Evolutionary conservation across 1,139 yeast species (phyloP).

Genomic region (Kurtzmaniella quercitrusa): DNA sequence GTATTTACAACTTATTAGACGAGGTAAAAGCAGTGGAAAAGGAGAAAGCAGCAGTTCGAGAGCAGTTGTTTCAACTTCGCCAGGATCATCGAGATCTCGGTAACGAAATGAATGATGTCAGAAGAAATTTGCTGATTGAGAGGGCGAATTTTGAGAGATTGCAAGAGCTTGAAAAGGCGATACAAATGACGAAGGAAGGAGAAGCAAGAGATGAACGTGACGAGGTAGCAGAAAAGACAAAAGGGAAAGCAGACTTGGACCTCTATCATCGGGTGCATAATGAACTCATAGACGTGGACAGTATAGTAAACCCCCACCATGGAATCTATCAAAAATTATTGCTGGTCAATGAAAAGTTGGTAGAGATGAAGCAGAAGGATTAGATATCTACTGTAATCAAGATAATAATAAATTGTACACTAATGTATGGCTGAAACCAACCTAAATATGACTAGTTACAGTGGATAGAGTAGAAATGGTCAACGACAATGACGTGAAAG

Average conservation of each 20-base stretch:
- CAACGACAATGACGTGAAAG: no score
- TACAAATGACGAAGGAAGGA: conserved; percentile 6
- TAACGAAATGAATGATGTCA: conserved; percentile 32
- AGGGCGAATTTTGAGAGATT: conserved; percentile 22
- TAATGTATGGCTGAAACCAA: not conserved
- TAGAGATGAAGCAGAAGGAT: conserved; percentile 4
- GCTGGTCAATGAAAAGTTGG: conserved; percentile 29
- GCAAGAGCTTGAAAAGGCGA: conserved; percentile 12
- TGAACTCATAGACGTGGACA: conserved; percentile 14
- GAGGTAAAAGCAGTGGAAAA: conserved; percentile 34
- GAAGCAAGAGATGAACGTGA: not conserved
- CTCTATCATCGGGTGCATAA: conserved; percentile 6
- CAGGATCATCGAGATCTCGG: conserved; percentile 36
- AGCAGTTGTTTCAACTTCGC: conserved; percentile 34
- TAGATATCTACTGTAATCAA: not conserved
- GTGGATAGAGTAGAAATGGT: no score
- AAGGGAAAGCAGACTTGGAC: not conserved
- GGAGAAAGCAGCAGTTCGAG: conserved; percentile 37
- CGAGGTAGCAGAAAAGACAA: not conserved
- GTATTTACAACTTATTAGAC: conserved; percentile 36
- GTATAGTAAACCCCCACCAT: conserved; percentile 33
- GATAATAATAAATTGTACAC: not conserved
- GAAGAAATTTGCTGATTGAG: conserved; percentile 25
- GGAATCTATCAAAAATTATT: conserved; percentile 35
- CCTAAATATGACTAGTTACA: no score